Evolutionary conservation across 2,329 filamentous ascomycete genomes (phyloP), one percentile per base, ranked within the genome.

Genomic region (Tolypocladium paradoxum): DNA sequence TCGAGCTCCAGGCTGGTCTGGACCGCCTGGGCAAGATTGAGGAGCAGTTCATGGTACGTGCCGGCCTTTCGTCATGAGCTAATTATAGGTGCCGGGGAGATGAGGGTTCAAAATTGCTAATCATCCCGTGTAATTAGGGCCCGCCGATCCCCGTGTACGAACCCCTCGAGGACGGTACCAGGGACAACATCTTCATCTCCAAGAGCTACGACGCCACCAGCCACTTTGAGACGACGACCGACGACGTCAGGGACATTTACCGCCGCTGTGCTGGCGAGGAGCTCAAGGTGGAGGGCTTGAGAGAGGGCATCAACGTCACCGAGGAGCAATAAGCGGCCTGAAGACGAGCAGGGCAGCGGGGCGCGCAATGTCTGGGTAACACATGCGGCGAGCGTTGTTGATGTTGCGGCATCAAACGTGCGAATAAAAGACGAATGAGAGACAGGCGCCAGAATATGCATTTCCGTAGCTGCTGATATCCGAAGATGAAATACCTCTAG

Each of bases 181-280:
- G 84, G 62, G 91, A 96, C 76, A 91, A 91, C 72, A 86, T 99
- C 70, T 99, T 90, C 76, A 90, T 99, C 69, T 96, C 90, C 65
- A 96, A 95, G 84, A 96, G 90, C 76, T 99, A 99, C 73, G 95
- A 99, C 66, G 90, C 95, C 51, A 95, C 88, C 59, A 95, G 88
- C 70, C 93, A 99, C 78, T 99, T 99, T 66, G 93, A 99, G 82
- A 96, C 90, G 36, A 80, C 76, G 48, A 81, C 79, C 74, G 93
- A 96, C 69, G 92, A 99, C 71, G 91, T 99, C 67, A 87, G 85
- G 75, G 89, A 97, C 69, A 89, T 99, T 63, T 99, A 96, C 77
- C 79, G 76, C 62, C 84, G 93, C 64, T 87, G 85, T 61, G 83
- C 86, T 56, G 90, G 90, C 53, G 83, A 95, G 70, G 88, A 93